Base-by-base conservation (phyloP, 2,329 filamentous ascomycete genomes). In the Penicillium sclerotiorum region DNA sequence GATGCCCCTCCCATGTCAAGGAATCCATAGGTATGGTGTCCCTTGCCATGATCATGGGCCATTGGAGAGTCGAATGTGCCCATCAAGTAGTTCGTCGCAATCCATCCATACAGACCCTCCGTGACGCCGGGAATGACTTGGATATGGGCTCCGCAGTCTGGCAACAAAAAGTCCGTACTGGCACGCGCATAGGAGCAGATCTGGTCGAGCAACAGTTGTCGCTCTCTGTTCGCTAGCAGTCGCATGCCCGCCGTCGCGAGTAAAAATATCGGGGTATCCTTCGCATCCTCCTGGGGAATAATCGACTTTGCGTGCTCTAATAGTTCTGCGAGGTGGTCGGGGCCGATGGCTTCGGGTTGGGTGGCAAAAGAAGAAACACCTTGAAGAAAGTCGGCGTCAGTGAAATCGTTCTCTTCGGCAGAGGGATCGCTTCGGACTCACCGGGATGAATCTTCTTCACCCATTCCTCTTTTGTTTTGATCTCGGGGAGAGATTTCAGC, bases 1-100 rank as follows among this genome's bases (percentile, higher is more conserved):
- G 93, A 97, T 21, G 94, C 94, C 44, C 94, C 94, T 42, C 94
- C 94, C 95, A 99, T 99, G 68, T 99, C 94, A 53, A 99, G 77
- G 65, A 99, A 99, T 0, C 94, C 94, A 70, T 97, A 99, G 0
- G 94, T 99, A 65, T 92, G 89, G 68, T 97, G 94, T 21, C 82
- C 84, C 58, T 95, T 91, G 45, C 90, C 91, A 68, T 96, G 90
- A 45, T 83, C 77, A 62, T 96, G 89, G 12, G 84, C 74, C 43
- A 86, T 76, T 0, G 90, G 86, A 15, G 81, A 77, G 68, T 97
- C 89, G 62, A 99, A 97, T 4, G 91, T 90, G 22, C 91, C 93
- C 1, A 99, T 79, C 23, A 99, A 75, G 65, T 99, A 99, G 67
- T 99, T 99, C 45, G 93, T 89, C 7, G 95, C 93, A 61, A 99